These are phyloP conservation scores for Piloderma croceum DNA, from an alignment of 768 basidiomycete species.

Conservation along the genomic window DNA sequence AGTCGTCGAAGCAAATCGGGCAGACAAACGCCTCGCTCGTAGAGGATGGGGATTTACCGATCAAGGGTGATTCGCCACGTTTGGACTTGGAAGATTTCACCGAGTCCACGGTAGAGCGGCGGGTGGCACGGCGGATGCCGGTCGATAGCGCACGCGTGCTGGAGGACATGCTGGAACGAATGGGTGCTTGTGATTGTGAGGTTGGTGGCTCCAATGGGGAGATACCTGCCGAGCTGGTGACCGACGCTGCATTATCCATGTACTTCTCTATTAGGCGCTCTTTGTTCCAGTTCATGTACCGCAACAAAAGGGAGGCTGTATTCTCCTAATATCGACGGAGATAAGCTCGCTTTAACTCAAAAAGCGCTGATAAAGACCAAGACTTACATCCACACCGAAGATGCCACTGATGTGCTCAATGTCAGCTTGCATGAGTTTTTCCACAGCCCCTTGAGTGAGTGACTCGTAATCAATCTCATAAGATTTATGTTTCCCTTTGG, in stretches of 20 bases:
- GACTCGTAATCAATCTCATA: slow-evolving; percentile 87
- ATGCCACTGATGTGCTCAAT: slow-evolving; percentile 85
- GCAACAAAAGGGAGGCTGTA: slow-evolving; percentile 72
- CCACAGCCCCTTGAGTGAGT: slow-evolving; percentile 66
- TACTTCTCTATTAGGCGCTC: slow-evolving; percentile 94
- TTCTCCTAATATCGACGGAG: slow-evolving; percentile 57
- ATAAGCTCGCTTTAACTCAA: background rate
- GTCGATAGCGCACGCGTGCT: background rate
- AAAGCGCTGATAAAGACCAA: slow-evolving; percentile 1
- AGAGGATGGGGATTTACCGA: no score
- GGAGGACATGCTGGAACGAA: slow-evolving; percentile 22
- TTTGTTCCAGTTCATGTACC: slow-evolving; percentile 90
- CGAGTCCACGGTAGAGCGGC: slow-evolving; percentile 18
- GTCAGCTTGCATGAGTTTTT: slow-evolving; percentile 71
- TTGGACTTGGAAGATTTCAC: slow-evolving; percentile 3
- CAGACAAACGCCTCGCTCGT: slow-evolving; percentile 71
- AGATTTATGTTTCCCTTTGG: slow-evolving; percentile 55
- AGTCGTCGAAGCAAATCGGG: slow-evolving; percentile 89
- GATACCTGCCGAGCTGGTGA: slow-evolving; percentile 74
- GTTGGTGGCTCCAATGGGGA: slow-evolving; percentile 41
- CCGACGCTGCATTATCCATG: slow-evolving; percentile 81
- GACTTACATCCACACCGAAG: slow-evolving; percentile 82
- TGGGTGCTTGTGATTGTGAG: slow-evolving; percentile 27
- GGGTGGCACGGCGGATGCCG: slow-evolving; percentile 15
- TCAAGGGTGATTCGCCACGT: slow-evolving; percentile 11